Percentiles rank a stretch among this genome's conserved stretches.
These are phyloP conservation scores for Cryptosporidium viatorum DNA, from an alignment of 169 alveolate genomes.

Conservation along the genomic window DNA sequence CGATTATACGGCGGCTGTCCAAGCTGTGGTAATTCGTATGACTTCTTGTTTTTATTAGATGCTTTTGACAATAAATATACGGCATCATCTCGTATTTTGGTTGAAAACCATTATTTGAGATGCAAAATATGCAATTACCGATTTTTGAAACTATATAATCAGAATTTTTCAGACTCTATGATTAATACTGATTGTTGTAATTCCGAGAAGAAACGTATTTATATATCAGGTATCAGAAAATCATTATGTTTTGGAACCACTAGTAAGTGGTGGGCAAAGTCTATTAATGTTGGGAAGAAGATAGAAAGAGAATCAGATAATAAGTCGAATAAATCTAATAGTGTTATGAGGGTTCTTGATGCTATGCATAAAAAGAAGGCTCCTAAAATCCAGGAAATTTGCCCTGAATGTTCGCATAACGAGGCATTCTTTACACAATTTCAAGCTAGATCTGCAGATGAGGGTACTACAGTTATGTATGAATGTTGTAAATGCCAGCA, in stretches of 20 bases:
- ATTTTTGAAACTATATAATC: neutral
- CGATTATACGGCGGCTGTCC: conserved; percentile 53
- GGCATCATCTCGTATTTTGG: neutral
- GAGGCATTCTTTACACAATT: conserved; percentile 85
- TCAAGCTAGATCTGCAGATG: conserved; percentile 91
- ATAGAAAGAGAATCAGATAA: neutral
- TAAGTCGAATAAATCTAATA: conserved; percentile 2
- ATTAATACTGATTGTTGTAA: neutral
- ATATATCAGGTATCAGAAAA: conserved; percentile 41
- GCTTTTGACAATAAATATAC: neutral
- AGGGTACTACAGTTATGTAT: conserved; percentile 89
- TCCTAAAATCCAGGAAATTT: conserved; percentile 79
- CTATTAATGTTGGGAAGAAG: neutral
- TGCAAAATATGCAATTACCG: conserved; percentile 31
- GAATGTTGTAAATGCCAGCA: conserved; percentile 86
- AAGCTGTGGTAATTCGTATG: conserved; percentile 34
- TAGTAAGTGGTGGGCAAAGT: conserved; percentile 42
- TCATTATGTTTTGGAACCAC: conserved; percentile 15
- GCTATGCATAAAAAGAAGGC: conserved; percentile 78
- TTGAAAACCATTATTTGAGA: neutral
- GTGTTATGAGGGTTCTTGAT: conserved; percentile 68
- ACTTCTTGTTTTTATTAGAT: conserved; percentile 11
- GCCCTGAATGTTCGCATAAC: conserved; percentile 87
- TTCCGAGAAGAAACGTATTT: neutral
- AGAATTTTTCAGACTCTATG: conserved; percentile 24